Evolutionary conservation across 139 green algal genomes (phyloP), one percentile per base, ranked within the genome.

Genomic region (Ulvella scutata): DNA sequence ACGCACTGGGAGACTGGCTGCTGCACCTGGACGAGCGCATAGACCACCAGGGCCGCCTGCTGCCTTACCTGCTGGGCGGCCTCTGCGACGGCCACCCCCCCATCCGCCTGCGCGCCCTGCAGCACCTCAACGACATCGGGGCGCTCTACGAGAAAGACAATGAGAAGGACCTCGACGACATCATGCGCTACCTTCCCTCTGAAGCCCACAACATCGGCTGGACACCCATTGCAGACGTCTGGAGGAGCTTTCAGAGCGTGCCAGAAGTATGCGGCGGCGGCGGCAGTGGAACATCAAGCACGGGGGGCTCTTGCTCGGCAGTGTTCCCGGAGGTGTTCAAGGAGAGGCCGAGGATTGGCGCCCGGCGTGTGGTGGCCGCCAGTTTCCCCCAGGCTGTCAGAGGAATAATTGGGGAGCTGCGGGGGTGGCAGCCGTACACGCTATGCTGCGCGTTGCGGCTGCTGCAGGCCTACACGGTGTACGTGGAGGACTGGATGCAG

Each of bases 21-120:
- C 78, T 85, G 21, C 59, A 79, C 3, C 80, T 92, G 36, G 51
- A 72, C 3, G 85, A 91, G 78, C 82, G 88, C 2, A 44, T 81
- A 23, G 86, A 92, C 79, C 88, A 92, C 74, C 80, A 90, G 78
- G 28, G 79, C 4, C 74, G 88, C 3, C 88, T 92, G 74, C 79
- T 92, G 78, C 88, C 88, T 1, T 92, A 86, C 76, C 38, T 89
- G 40, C 75, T 92, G 13, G 82, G 67, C 29, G 86, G 78, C 0
- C 79, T 92, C 3, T 83, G 77, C 34, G 88, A 92, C 75, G 77
- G 84, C 26, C 38, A 10, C 13, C 80, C 82, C 0, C 60, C 75
- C 23, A 79, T 90, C 1, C 60, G 82, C 72, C 62, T 78, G 39
- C 59, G 73, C 38, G 82, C 82, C 0, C 38, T 86, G 72, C 28